A percentile compares a stretch with the other conserved stretches of the same genome.
Conservation (phyloP, 106 monocot genomes). For the Chionographis japonica region DNA sequence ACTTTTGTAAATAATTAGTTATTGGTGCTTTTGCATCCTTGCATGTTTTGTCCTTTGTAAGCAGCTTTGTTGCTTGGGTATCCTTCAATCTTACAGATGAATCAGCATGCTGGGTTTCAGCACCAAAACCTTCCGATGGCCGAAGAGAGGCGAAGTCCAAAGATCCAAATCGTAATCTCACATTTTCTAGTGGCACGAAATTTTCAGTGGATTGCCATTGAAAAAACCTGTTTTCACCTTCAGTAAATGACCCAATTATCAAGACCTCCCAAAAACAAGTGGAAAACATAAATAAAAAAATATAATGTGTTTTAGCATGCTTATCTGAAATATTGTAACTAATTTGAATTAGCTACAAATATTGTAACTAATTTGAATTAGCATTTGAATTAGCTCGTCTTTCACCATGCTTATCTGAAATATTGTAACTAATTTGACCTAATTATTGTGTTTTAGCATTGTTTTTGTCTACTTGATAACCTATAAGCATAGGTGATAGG, state of each 20-base stretch:
- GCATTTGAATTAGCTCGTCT: too few species aligned
- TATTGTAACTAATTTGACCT: too few species aligned
- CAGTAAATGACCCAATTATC: constrained; percentile 80
- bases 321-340: too few species aligned
- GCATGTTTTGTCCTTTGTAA: constrained; percentile 4
- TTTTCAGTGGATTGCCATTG: constrained; percentile 29
- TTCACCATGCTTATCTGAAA: too few species aligned
- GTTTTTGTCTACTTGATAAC: too few species aligned
- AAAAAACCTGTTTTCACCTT: constrained; percentile 59
- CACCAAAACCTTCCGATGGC: constrained; percentile 18
- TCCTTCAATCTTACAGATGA: constrained; percentile 9
- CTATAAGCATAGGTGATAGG: too few species aligned
- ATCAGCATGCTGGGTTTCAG: constrained; percentile 6
- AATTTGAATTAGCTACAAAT: too few species aligned
- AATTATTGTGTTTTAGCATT: too few species aligned
- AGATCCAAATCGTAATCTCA: constrained; percentile 69
- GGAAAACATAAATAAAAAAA: neutral
- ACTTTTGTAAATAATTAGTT: constrained; percentile 7
- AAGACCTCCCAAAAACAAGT: constrained; percentile 44
- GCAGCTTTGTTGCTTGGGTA: neutral
- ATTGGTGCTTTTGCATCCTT: constrained; percentile 8
- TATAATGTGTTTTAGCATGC: too few species aligned
- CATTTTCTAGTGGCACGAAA: constrained; percentile 15
- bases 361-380: too few species aligned
- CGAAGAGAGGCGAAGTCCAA: constrained; percentile 39